Evolutionary conservation across 1,284 basidiomycete species (phyloP).

Genomic region (Microbotryum violaceum): DNA sequence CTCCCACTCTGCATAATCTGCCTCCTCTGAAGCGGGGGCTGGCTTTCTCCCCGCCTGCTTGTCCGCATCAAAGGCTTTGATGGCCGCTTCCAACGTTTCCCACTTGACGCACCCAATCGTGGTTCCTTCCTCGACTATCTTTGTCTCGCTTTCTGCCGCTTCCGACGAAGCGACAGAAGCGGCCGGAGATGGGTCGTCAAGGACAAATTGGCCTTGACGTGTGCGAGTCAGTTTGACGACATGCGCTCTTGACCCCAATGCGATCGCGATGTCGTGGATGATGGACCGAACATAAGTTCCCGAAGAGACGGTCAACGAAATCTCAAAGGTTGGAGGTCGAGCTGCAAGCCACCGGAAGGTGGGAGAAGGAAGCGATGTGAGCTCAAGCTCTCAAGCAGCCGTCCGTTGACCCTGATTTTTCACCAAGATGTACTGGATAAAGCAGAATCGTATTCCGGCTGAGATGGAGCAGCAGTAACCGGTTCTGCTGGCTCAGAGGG

Average conservation of each 20-base stretch:
- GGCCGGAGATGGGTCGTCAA: constrained; percentile 40
- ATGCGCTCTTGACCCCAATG: constrained; percentile 75
- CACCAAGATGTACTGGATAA: no score
- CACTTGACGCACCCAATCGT: constrained; percentile 33
- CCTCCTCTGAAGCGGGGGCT: constrained; percentile 23
- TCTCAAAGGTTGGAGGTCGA: constrained; percentile 66
- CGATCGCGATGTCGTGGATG: constrained; percentile 78
- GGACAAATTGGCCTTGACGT: constrained; percentile 69
- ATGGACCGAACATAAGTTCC: constrained; percentile 91
- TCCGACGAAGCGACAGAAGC: neutral
- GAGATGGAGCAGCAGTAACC: no score
- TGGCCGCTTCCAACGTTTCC: constrained; percentile 30
- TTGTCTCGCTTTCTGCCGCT: neutral
- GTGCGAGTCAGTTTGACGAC: constrained; percentile 80
- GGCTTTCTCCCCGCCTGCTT: constrained; percentile 30
- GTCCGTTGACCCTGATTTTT: no score
- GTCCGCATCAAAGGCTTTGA: constrained; percentile 23
- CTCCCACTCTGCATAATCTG: constrained; percentile 52
- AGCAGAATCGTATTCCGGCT: no score
- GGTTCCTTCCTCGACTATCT: neutral
- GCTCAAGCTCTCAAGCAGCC: no score
- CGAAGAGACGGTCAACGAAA: constrained; percentile 86
- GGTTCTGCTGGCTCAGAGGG: constrained; percentile 39
- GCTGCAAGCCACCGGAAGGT: constrained; percentile 18
- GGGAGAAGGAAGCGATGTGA: neutral